These are phyloP conservation scores for Eurotiales sp. DNA, from an alignment of 2,329 filamentous ascomycete species.

Conservation along the genomic window DNA sequence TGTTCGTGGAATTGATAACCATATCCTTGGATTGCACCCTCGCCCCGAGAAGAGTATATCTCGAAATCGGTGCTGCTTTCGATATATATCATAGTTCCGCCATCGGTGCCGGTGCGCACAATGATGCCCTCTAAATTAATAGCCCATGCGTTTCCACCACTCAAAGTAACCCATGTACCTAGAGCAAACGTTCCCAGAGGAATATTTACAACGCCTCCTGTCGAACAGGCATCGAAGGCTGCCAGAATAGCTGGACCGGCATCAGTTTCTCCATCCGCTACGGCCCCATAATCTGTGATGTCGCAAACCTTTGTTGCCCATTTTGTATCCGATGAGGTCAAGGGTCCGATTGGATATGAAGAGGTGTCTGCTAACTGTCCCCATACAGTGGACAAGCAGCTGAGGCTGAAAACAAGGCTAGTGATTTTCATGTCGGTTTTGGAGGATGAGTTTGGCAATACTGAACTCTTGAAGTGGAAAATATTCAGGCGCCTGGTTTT, in stretches of 20 bases:
- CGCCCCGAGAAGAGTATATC: slow-evolving; percentile 47
- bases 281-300: slow-evolving; percentile 49
- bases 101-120: slow-evolving; percentile 7
- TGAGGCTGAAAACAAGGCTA: slow-evolving; percentile 5
- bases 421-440: slow-evolving; percentile 2
- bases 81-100: slow-evolving; percentile 13
- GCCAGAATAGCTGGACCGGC: slow-evolving; percentile 12
- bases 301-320: slow-evolving; percentile 37
- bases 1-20: slow-evolving; percentile 46
- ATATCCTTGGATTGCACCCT: slow-evolving; percentile 44
- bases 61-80: slow-evolving; percentile 41
- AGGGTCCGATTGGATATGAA: slow-evolving; percentile 8
- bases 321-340: slow-evolving; percentile 12
- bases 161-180: slow-evolving; percentile 45
- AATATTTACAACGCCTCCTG: slow-evolving; percentile 49
- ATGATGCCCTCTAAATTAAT: slow-evolving; percentile 45
- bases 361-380: slow-evolving; percentile 8
- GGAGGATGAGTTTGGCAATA: too few relatives aligned
- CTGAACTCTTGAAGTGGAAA: too few relatives aligned
- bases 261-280: slow-evolving; percentile 48
- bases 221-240: slow-evolving; percentile 35
- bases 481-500: too few relatives aligned
- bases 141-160: slow-evolving; percentile 44
- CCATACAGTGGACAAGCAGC: not conserved
- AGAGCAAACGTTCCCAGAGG: slow-evolving; percentile 48